phyloP scores from a whole-genome alignment of 2,329 filamentous ascomycete genomes.

The Exutisphaerella laricina region DNA sequence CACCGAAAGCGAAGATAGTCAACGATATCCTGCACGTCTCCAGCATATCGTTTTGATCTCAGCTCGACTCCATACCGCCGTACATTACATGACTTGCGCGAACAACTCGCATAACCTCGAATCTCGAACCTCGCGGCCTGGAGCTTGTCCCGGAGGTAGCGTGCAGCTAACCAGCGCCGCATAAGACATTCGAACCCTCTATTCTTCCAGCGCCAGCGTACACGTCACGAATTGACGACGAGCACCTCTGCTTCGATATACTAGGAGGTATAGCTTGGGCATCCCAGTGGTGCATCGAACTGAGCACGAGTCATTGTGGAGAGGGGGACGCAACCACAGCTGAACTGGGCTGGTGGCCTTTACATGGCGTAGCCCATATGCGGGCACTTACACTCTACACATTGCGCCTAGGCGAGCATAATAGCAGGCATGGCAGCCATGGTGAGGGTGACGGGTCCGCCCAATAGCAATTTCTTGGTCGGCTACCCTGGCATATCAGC shows the following conservation, averaged over 20 bases:
- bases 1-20: neutral
- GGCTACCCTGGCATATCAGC: constrained; percentile 98
- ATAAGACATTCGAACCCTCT: neutral
- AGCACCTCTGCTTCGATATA: neutral
- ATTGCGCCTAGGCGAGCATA: constrained; percentile 10
- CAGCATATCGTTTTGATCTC: neutral
- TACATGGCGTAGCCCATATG: constrained; percentile 15
- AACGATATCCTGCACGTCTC: neutral
- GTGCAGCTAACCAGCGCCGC: neutral
- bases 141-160: neutral
- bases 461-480: constrained; percentile 93
- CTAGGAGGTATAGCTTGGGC: neutral
- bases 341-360: neutral
- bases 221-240: neutral
- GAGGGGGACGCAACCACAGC: constrained; percentile 1
- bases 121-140: neutral
- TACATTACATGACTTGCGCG: too few species aligned
- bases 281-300: neutral
- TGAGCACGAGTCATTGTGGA: neutral
- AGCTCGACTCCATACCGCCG: neutral
- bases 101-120: too few species aligned
- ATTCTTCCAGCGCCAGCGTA: neutral
- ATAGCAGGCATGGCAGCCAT: constrained; percentile 54
- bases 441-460: constrained; percentile 93
- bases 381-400: constrained; percentile 12